Evolutionary conservation across 345 rosid species (phyloP), one percentile per base, ranked within the genome.

Genomic region (Rhodomyrtus tomentosa): DNA sequence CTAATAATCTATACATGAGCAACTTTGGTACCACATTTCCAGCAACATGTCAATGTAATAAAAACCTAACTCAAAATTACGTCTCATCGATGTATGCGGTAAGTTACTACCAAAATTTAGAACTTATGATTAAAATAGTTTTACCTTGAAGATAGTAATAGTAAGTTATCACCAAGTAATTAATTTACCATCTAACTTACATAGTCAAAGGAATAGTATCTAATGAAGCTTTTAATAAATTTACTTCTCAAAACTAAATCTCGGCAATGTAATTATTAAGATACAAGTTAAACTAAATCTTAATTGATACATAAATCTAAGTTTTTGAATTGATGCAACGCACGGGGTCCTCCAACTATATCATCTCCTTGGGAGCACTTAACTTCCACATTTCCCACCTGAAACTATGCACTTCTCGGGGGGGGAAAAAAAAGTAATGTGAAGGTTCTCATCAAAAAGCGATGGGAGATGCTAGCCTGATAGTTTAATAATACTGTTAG

Each of bases 301-400:
- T 5, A 5, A 42, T 42, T 42, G 7, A 42, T 42, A 42, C 8
- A 42, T 6, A 42, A 42, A 1, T 42, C 8, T 42, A 42, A 42
- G 45, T 42, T 42, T 42, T 42, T 42, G 45, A 42, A 42, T 42
- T 9, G 1, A 9, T 42, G 45, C 45, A 42, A 42, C 7, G 45
- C 45, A 42, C 45, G 7, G 45, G 45, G 45, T 42, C 45, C 7
- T n/a, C 7, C 45, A 6, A 42, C 14, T 13, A 85, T 81, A 14
- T 85, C 93, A 24, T 85, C 59, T 20, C 91, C 93, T 82, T 88
- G 83, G 1, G 92, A 89, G 73, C 90, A 36, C 91, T 90, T 90
- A 29, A 91, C 91, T 87, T 90, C 95, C 93, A 91, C 95, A 93
- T 90, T 13, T 11, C 14, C 51, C 51, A 11, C 51, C 45, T 25